These are phyloP conservation scores for Pistacia vera DNA, from an alignment of 345 rosid species.

Conservation along the genomic window DNA sequence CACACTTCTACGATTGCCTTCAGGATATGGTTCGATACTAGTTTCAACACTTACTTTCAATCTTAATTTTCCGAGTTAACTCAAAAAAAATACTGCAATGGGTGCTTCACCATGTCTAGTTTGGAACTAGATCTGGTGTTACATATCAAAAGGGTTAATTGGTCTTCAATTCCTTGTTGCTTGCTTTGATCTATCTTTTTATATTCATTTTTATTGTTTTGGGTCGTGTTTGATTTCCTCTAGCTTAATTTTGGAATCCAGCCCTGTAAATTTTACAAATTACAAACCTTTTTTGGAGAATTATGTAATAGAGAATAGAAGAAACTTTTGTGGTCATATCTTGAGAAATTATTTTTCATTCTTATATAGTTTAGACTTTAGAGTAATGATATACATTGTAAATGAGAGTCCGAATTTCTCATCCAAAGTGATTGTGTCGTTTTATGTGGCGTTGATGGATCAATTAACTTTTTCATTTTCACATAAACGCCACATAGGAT, in stretches of 20 bases:
- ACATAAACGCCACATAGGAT: no score
- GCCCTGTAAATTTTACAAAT: not conserved
- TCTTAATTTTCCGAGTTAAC: not conserved
- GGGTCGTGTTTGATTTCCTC: not conserved
- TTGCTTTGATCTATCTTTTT: not conserved
- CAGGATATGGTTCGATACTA: constrained; percentile 69
- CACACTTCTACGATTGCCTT: constrained; percentile 81
- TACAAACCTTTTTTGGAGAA: not conserved
- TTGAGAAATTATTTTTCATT: not conserved
- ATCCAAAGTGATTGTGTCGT: no score
- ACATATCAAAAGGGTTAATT: not conserved
- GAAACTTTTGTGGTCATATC: not conserved
- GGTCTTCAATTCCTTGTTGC: not conserved
- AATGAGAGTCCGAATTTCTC: no score
- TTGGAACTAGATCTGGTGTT: not conserved
- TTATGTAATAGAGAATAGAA: not conserved
- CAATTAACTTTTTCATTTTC: no score
- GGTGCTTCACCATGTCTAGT: not conserved
- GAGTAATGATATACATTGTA: no score
- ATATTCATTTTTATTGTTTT: not conserved
- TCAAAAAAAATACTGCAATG: not conserved
- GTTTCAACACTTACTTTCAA: not conserved
- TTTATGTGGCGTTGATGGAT: no score
- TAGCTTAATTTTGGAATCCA: not conserved
- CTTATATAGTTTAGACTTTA: no score